phyloP scores from a whole-genome alignment of 2,329 filamentous ascomycete genomes.

The Talaromyces sp. region DNA sequence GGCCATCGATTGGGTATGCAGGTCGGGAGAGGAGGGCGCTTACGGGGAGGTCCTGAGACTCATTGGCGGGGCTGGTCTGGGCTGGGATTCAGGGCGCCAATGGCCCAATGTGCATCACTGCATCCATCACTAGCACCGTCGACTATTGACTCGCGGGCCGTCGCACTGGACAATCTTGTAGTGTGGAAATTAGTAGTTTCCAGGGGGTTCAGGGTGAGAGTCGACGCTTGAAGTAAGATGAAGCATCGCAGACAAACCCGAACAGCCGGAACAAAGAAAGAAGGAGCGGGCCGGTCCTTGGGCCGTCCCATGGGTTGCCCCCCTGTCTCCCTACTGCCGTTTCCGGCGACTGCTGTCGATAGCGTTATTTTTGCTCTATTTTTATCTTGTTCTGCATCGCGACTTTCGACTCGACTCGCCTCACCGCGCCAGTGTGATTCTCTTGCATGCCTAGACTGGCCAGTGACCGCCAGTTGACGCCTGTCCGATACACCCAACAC shows the following conservation, averaged over 20 bases:
- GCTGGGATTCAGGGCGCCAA: neutral
- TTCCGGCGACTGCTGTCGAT: slow-evolving; percentile 20
- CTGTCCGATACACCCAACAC: neutral
- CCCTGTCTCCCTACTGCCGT: neutral
- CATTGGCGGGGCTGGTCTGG: neutral
- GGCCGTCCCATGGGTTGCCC: no score
- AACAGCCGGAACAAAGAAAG: neutral
- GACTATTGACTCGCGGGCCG: neutral
- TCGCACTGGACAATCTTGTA: neutral
- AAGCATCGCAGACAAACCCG: neutral
- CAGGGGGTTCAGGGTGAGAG: neutral
- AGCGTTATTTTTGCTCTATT: slow-evolving; percentile 18
- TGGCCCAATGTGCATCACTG: neutral
- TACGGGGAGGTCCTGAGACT: neutral
- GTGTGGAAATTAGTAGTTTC: neutral
- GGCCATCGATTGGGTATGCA: neutral
- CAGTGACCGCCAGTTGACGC: neutral
- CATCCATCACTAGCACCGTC: neutral
- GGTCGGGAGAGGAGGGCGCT: neutral
- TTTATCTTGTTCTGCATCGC: slow-evolving; percentile 48
- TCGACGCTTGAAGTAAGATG: neutral
- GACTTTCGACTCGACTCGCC: slow-evolving; percentile 37
- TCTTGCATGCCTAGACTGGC: neutral
- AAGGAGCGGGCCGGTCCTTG: neutral
- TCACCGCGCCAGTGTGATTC: slow-evolving; percentile 27